Base-by-base conservation (phyloP, 75 land plant species). In the Selaginella tamariscina region DNA sequence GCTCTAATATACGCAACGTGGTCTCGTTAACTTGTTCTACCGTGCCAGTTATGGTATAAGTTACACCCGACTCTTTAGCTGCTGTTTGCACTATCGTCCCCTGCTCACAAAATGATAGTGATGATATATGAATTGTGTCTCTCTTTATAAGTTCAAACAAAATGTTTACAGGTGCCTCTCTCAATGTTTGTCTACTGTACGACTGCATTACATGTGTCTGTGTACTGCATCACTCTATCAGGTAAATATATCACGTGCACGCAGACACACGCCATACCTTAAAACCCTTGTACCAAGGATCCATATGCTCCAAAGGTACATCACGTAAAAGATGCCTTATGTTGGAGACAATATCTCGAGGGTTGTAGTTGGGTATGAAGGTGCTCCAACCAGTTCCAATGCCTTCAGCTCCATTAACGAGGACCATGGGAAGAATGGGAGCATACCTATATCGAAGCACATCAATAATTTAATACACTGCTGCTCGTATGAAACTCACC, bases 341-440 rank as follows among this genome's bases (percentile, higher is more conserved):
- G 74, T 95, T 95, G 23, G 87, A 81, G 69, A 95, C 68, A 69
- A 95, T 85, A 26, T 95, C 99, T 64, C 89, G 73, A 18, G 99
- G 99, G 44, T 91, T 95, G 33, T 90, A 95, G 32, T 95, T 95
- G 1, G 99, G 99, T 31, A 95, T 77, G 66, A 78, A 90, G 56
- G 99, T 79, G 59, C 99, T 95, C 99, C 99, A 95, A 0, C 99
- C 99, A 32, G 99, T 95, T 22, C 99, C 99, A 65, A 95, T 95
- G 31, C 99, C 99, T 77, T 95, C 99, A 81, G 96, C 85, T 70
- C 99, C 99, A 72, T 95, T 95, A 24, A 91, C 92, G 24, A 95
- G 84, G 59, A 95, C 96, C 79, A 77, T 73, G 2, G 99, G 99
- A 8, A 95, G 81, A 24, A 85, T 79, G 13, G 99, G 99, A 63